Evolutionary conservation across 2,329 filamentous ascomycete genomes (phyloP).

Genomic region (Zymoseptoria pseudotritici): DNA sequence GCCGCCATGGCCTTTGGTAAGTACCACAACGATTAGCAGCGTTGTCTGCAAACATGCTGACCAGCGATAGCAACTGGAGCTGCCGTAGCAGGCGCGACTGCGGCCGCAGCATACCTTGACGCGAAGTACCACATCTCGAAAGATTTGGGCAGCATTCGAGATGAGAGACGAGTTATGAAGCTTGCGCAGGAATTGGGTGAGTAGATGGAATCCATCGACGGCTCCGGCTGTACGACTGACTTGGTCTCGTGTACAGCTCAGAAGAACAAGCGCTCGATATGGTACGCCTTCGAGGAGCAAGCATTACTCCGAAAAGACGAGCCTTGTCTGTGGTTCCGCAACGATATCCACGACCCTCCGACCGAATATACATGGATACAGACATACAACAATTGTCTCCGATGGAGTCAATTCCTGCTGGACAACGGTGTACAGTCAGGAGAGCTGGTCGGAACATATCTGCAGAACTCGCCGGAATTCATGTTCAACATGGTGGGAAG

Average conservation of each 20-base stretch:
- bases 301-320: slow-evolving; percentile 36
- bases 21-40: not conserved
- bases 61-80: slow-evolving; percentile 6
- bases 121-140: slow-evolving; percentile 61
- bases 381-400: slow-evolving; percentile 48
- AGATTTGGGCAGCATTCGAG: slow-evolving; percentile 46
- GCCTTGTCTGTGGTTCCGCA: slow-evolving; percentile 61
- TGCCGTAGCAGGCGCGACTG: slow-evolving; percentile 47
- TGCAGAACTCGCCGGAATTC: slow-evolving; percentile 32
- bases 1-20: not conserved
- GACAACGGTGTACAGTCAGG: slow-evolving; percentile 27
- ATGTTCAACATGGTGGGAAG: slow-evolving; percentile 26
- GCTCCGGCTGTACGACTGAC: slow-evolving; percentile 2
- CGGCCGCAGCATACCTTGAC: slow-evolving; percentile 69
- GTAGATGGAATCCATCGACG: not conserved
- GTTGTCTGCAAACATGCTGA: not conserved
- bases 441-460: slow-evolving; percentile 28
- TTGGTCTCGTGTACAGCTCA: slow-evolving; percentile 33
- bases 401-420: slow-evolving; percentile 57
- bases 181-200: slow-evolving; percentile 5
- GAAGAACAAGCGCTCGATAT: slow-evolving; percentile 51
- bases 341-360: slow-evolving; percentile 33
- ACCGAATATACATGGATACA: slow-evolving; percentile 50
- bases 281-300: slow-evolving; percentile 52
- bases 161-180: slow-evolving; percentile 5